These are phyloP conservation scores for Thermomucor indicae-seudaticae DNA, from an alignment of 371 early-diverging fungal species.

Conservation along the genomic window DNA sequence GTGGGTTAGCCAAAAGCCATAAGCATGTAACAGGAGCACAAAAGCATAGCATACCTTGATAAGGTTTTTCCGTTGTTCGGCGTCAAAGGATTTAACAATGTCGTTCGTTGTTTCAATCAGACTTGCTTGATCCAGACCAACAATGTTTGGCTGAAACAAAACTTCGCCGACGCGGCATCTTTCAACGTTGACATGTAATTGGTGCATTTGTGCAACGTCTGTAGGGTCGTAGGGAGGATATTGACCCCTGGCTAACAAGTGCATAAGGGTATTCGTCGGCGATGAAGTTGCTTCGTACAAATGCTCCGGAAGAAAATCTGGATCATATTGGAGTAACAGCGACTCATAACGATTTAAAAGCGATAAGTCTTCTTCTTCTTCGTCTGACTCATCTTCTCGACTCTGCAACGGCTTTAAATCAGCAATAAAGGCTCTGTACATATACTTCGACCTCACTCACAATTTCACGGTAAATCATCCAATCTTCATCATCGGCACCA, in stretches of 20 bases:
- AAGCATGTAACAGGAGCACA: too few species aligned
- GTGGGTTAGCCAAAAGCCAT: too few species aligned
- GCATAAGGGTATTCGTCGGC: conserved; percentile 44
- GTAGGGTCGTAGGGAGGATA: conserved; percentile 65
- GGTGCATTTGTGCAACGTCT: conserved; percentile 62
- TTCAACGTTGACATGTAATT: conserved; percentile 86
- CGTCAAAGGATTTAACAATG: conserved; percentile 59
- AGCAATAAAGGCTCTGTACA: background rate
- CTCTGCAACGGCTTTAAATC: conserved; percentile 40
- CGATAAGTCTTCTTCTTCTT: conserved; percentile 76
- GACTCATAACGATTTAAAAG: conserved; percentile 66
- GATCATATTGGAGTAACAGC: conserved; percentile 67
- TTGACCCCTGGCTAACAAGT: conserved; percentile 50
- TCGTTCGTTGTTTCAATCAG: conserved; percentile 72
- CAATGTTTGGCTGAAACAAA: conserved; percentile 80
- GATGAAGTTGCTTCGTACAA: conserved; percentile 45
- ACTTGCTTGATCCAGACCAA: conserved; percentile 88
- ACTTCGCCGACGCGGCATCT: conserved; percentile 84
- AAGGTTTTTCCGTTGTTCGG: conserved; percentile 35
- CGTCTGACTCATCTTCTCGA: conserved; percentile 80
- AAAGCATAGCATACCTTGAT: conserved; percentile 37
- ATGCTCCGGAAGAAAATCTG: conserved; percentile 60
- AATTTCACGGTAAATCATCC: conserved; percentile 89
- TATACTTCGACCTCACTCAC: conserved; percentile 32
- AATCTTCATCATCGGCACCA: conserved; percentile 91